Evolutionary conservation across 768 basidiomycete genomes (phyloP), one percentile per base, ranked within the genome.

Genomic region (Tephrocybe sp.): DNA sequence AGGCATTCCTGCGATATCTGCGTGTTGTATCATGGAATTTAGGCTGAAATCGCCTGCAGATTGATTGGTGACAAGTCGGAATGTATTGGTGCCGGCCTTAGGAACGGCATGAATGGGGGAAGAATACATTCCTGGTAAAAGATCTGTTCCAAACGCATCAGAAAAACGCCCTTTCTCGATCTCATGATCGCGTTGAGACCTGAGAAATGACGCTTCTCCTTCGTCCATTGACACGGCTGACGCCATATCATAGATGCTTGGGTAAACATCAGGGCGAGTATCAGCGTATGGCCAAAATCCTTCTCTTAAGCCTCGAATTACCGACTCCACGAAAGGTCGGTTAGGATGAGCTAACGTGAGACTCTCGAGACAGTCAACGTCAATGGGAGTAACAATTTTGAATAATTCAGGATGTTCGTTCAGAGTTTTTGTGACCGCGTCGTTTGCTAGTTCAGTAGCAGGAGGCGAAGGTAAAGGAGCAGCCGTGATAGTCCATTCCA

Each of bases 41-140:
- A n/a, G n/a, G n/a, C n/a, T n/a, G n/a, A n/a, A n/a, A n/a, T n/a
- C n/a, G n/a, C n/a, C n/a, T n/a, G n/a, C n/a, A n/a, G n/a, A n/a
- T n/a, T n/a, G n/a, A n/a, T n/a, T n/a, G n/a, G n/a, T n/a, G n/a
- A n/a, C n/a, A n/a, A n/a, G n/a, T n/a, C 67, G 53, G 2, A 72
- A 52, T 22, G 75, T 71, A n/a, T 56, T 56, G 0, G 70, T 61
- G 0, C 52, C 39, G 0, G 61, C 55, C 29, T 74, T 74, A 0
- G 72, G 75, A 0, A 78, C 67, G 0, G 64, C 66, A 31, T 67
- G 56, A 0, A 76, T 56, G 0, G 73, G 77, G 39, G 66, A 63
- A 74, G 0, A 73, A 57, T n/a, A n/a, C n/a, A n/a, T n/a, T n/a
- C n/a, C n/a, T n/a, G n/a, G n/a, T n/a, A n/a, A n/a, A n/a, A n/a